Conservation (phyloP, 345 rosid species). For the Erysimum cheiranthoides region DNA sequence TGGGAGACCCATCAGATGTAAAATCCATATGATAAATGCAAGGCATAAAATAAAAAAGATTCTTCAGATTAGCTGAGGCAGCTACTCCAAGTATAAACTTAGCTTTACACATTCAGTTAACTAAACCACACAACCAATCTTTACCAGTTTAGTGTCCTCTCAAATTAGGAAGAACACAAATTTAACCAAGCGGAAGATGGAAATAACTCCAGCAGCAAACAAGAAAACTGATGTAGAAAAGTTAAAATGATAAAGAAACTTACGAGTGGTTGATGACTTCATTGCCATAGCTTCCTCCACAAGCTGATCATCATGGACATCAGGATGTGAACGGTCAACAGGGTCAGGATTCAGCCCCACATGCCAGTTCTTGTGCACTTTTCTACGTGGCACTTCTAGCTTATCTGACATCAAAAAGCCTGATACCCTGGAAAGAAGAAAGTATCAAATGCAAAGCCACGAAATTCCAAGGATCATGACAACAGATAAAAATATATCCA, state of each 20-base stretch:
- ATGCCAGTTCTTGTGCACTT: conserved; percentile 86
- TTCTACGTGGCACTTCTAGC: conserved; percentile 89
- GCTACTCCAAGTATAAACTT: conserved; percentile 28
- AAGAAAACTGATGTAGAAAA: conserved; percentile 25
- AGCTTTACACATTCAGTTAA: conserved; percentile 5
- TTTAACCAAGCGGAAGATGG: conserved; percentile 18
- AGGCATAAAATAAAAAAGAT: conserved; percentile 12
- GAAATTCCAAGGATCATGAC: conserved; percentile 20
- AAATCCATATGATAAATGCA: conserved; percentile 18
- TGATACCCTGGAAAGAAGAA: conserved; percentile 68
- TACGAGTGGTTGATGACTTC: conserved; percentile 58
- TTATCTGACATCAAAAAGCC: conserved; percentile 98
- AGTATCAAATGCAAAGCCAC: conserved; percentile 13
- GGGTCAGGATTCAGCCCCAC: conserved; percentile 88
- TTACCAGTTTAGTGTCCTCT: conserved; percentile 16
- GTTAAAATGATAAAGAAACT: conserved; percentile 46
- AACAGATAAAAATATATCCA: background rate
- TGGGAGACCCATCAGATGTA: conserved; percentile 23
- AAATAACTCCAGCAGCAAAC: conserved; percentile 23
- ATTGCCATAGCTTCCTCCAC: conserved; percentile 65
- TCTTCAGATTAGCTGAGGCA: conserved; percentile 25
- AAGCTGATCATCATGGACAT: conserved; percentile 78
- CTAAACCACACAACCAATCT: conserved; percentile 21
- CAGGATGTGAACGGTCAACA: conserved; percentile 94
- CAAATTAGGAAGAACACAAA: conserved; percentile 16